Percentiles rank a stretch among this genome's conserved stretches.
phyloP scores from a whole-genome alignment of 2,329 filamentous ascomycete genomes.

The Pseudopyricularia javanii region DNA sequence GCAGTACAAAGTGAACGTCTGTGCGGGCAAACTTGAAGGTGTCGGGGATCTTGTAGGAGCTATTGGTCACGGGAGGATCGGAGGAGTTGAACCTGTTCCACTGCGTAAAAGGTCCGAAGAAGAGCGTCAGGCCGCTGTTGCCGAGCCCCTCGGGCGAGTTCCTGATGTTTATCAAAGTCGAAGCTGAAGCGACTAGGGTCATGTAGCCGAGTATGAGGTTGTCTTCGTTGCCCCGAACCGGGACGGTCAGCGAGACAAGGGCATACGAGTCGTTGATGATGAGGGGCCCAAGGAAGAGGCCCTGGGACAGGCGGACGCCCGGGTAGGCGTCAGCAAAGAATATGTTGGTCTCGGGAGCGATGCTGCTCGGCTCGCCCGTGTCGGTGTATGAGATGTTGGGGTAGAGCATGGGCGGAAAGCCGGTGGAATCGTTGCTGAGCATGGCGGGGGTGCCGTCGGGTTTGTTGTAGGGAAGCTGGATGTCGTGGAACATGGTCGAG shows the following conservation, averaged over 20 bases:
- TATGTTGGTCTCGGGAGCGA: slow-evolving; percentile 25
- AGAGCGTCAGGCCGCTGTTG: slow-evolving; percentile 53
- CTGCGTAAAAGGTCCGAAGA: slow-evolving; percentile 54
- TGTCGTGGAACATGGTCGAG: slow-evolving; percentile 28
- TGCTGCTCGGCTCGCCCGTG: slow-evolving; percentile 25
- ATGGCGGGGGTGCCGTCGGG: slow-evolving; percentile 44
- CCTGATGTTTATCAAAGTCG: slow-evolving; percentile 49
- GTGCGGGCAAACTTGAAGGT: slow-evolving; percentile 25
- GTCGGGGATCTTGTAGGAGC: slow-evolving; percentile 25
- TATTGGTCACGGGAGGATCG: slow-evolving; percentile 34
- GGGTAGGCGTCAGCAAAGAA: slow-evolving; percentile 36
- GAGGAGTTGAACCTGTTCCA: slow-evolving; percentile 51
- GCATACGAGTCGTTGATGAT: slow-evolving; percentile 61
- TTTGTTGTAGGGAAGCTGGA: slow-evolving; percentile 49
- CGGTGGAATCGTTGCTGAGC: slow-evolving; percentile 50
- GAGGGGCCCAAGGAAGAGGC: slow-evolving; percentile 65
- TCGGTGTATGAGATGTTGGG: slow-evolving; percentile 62
- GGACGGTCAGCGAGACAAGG: slow-evolving; percentile 69
- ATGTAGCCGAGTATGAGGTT: slow-evolving; percentile 65
- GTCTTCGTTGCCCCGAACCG: slow-evolving; percentile 54
- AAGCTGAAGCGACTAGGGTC: slow-evolving; percentile 63
- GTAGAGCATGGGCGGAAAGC: slow-evolving; percentile 62
- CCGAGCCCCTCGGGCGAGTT: slow-evolving; percentile 58
- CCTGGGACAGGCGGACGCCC: slow-evolving; percentile 34
- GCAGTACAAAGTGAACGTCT: slow-evolving; percentile 47